Evolutionary conservation across 805 yeast genomes (phyloP), one percentile per base, ranked within the genome.

Genomic region (Cyberlindnera meyerae): DNA sequence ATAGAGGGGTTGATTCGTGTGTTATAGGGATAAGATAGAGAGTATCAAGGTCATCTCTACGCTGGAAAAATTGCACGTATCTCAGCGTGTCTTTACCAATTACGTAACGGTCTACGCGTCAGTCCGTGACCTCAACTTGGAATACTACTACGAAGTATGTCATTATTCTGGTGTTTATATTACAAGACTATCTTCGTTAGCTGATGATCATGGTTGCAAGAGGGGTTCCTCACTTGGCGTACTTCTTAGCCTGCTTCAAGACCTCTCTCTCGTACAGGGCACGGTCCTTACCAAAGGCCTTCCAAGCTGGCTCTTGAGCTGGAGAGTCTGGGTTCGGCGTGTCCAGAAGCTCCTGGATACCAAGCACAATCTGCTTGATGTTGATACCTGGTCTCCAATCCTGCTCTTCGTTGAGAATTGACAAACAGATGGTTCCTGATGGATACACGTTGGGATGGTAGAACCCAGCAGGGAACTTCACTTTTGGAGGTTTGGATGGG

Each of bases 321-420:
- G 98, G 98, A 0, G 97, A 88, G 44, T 80, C 80, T 16, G 95
- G 95, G 57, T 93, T 93, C 25, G 99, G 99, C 25, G 79, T 73
- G 53, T 83, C 85, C 43, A 93, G 68, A 37, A 93, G 70, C 59
- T 89, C 96, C 61, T 93, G 99, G 34, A 93, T 79, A 5, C 98
- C 99, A 43, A 88, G 65, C 2, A 83, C 80, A 40, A 93, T 82
- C 57, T 90, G 95, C 55, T 86, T 88, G 48, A 90, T 63, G 12
- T 95, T 85, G 48, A 90, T 83, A 8, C 96, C 96, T 1, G 99
- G 98, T 55, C 96, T 77, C 99, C 99, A 93, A 60, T 87, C 97
- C 61, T 89, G 94, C 31, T 82, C 88, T 59, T 93, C 98, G 60
- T 93, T 93, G 55, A 93, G 68, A 37, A 93, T 89, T 36, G 94